A percentile compares a stretch with the other conserved stretches of the same genome.
These are phyloP conservation scores for Heimioporus sp. DNA, from an alignment of 768 basidiomycete genomes.

Conservation along the genomic window DNA sequence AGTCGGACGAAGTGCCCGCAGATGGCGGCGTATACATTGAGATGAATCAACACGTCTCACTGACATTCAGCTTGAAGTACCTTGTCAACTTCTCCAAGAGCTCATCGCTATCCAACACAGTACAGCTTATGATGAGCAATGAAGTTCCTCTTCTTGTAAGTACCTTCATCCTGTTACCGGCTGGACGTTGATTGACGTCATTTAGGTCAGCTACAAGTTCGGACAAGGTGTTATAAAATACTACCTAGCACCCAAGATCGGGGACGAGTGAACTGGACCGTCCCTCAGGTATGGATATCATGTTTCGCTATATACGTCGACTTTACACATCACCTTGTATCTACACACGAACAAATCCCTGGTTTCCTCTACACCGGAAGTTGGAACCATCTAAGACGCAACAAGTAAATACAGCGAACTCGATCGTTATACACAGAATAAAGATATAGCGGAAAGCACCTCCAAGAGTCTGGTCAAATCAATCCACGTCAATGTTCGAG, in stretches of 20 bases:
- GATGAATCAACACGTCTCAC: conserved; percentile 86
- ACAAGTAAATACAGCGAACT: conserved; percentile 14
- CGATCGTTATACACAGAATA: neutral
- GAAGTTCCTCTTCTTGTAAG: conserved; percentile 86
- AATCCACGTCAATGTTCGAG: conserved; percentile 7
- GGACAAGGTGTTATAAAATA: conserved; percentile 87
- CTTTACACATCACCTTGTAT: conserved; percentile 1
- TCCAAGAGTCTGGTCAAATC: neutral
- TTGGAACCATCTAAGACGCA: conserved; percentile 3
- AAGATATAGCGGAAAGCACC: conserved; percentile 16
- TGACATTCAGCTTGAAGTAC: conserved; percentile 97
- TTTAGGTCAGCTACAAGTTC: conserved; percentile 85
- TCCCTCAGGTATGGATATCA: conserved; percentile 3
- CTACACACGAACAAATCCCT: neutral
- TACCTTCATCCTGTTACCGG: conserved; percentile 1
- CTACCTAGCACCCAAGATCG: conserved; percentile 96
- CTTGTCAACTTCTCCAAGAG: conserved; percentile 96
- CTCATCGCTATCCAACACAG: conserved; percentile 63
- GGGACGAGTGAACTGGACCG: conserved; percentile 59
- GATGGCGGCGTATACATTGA: conserved; percentile 69
- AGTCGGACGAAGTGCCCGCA: conserved; percentile 51
- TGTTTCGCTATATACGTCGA: conserved; percentile 12
- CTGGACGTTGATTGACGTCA: neutral
- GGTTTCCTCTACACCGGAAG: neutral
- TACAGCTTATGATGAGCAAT: conserved; percentile 87